These are phyloP conservation scores for Sporisorium graminicola DNA, from an alignment of 1,284 basidiomycete genomes.

Conservation along the genomic window DNA sequence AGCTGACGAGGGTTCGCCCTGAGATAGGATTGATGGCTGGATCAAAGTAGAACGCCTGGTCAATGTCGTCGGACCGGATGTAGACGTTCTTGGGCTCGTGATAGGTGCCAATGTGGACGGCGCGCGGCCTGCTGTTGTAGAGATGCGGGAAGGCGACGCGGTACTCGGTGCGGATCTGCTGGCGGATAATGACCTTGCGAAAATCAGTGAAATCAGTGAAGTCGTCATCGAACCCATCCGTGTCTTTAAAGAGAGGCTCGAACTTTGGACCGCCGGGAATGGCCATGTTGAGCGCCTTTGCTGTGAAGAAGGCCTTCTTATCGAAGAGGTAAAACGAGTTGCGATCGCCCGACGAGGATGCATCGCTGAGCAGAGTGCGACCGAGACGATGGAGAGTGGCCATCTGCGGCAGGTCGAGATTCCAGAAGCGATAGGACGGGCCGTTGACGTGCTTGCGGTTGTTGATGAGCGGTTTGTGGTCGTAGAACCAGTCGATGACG, in stretches of 20 bases:
- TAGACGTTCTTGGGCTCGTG: constrained; percentile 97
- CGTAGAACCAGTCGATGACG: constrained; percentile 99
- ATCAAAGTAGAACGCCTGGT: constrained; percentile 99
- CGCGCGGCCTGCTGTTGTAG: constrained; percentile 97
- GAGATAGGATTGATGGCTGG: constrained; percentile 85
- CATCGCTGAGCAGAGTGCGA: constrained; percentile 88
- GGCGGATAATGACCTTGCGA: constrained; percentile 99
- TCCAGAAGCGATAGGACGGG: constrained; percentile 92
- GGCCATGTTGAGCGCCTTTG: constrained; percentile 94
- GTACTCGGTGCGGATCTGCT: constrained; percentile 98
- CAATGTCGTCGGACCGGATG: constrained; percentile 98
- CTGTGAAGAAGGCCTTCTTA: constrained; percentile 97
- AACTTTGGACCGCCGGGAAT: constrained; percentile 99
- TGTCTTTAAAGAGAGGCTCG: constrained; percentile 78
- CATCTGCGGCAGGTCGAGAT: constrained; percentile 91
- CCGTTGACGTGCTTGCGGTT: constrained; percentile 85
- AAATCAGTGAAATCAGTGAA: constrained; percentile 99
- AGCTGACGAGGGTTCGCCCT: constrained; percentile 52
- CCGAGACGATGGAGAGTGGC: constrained; percentile 96
- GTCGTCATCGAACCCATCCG: constrained; percentile 97
- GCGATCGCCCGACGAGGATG: constrained; percentile 85
- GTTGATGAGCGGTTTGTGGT: constrained; percentile 92
- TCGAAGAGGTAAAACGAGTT: constrained; percentile 88
- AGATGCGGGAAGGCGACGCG: constrained; percentile 99
- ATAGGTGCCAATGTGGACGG: constrained; percentile 90